Conservation (phyloP, 108 stramenopile species). For the Skeletonema menzelii region DNA sequence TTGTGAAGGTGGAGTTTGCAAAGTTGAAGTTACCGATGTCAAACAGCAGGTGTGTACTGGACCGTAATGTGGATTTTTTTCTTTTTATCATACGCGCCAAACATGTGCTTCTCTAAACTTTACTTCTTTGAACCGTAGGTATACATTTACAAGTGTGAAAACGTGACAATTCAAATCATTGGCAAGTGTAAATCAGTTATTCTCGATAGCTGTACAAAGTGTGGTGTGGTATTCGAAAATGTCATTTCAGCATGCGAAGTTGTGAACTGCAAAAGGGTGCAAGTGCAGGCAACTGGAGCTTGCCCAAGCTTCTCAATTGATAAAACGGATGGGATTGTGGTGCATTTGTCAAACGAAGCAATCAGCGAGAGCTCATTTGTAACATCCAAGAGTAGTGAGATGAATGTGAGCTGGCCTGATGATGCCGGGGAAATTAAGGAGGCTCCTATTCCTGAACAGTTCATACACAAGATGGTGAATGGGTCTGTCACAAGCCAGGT, state of each 20-base stretch:
- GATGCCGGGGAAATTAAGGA: slow-evolving; percentile 87
- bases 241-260: slow-evolving; percentile 89
- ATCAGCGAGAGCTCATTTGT: slow-evolving; percentile 72
- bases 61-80: neutral
- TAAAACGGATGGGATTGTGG: slow-evolving; percentile 94
- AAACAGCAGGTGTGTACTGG: slow-evolving; percentile 70
- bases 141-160: slow-evolving; percentile 88
- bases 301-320: slow-evolving; percentile 95
- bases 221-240: slow-evolving; percentile 85
- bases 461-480: slow-evolving; percentile 76
- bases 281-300: slow-evolving; percentile 79
- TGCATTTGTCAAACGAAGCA: slow-evolving; percentile 84
- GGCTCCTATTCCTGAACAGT: slow-evolving; percentile 98
- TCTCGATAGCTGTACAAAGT: slow-evolving; percentile 86
- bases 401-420: slow-evolving; percentile 95
- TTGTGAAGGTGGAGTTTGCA: slow-evolving; percentile 69
- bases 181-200: slow-evolving; percentile 94
- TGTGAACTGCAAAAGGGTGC: slow-evolving; percentile 93
- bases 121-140: slow-evolving; percentile 19
- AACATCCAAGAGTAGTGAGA: slow-evolving; percentile 92
- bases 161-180: slow-evolving; percentile 86
- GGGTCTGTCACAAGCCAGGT: slow-evolving; percentile 75
- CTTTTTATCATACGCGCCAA: neutral
- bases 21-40: slow-evolving; percentile 80
- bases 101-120: neutral